Evolutionary conservation across 176 grass and related monocot species (phyloP).

Genomic region (Elymus sibiricus): DNA sequence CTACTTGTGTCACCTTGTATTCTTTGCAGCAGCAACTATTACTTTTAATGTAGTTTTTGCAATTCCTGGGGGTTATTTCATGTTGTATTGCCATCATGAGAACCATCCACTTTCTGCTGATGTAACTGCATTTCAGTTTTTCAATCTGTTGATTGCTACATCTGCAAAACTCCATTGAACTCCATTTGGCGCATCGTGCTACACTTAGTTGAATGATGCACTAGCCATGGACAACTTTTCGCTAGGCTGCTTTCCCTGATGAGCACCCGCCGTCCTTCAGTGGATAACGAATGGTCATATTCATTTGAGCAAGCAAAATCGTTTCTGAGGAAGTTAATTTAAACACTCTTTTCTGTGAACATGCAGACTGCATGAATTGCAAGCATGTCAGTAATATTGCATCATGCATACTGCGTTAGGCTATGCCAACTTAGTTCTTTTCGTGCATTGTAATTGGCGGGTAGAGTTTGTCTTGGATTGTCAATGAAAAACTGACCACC

Average conservation of each 20-base stretch:
- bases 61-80: neutral
- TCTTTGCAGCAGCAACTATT: constrained; percentile 39
- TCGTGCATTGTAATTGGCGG: neutral
- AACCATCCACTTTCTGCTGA: neutral
- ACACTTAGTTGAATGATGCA: neutral
- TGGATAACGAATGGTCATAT: neutral
- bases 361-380: neutral
- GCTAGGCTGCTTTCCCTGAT: neutral
- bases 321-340: neutral
- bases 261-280: neutral
- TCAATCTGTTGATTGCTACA: neutral
- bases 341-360: neutral
- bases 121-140: constrained; percentile 6
- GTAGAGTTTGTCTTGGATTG: neutral
- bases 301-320: neutral
- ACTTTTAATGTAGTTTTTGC: constrained; percentile 20
- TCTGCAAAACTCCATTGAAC: neutral
- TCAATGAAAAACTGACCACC: neutral
- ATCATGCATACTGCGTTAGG: neutral
- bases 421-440: neutral
- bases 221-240: neutral
- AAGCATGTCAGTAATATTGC: neutral
- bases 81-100: neutral
- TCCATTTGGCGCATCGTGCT: neutral
- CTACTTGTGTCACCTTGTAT: constrained; percentile 10